Conservation (phyloP, 331 rosid genomes). For the Ulmus americana region DNA sequence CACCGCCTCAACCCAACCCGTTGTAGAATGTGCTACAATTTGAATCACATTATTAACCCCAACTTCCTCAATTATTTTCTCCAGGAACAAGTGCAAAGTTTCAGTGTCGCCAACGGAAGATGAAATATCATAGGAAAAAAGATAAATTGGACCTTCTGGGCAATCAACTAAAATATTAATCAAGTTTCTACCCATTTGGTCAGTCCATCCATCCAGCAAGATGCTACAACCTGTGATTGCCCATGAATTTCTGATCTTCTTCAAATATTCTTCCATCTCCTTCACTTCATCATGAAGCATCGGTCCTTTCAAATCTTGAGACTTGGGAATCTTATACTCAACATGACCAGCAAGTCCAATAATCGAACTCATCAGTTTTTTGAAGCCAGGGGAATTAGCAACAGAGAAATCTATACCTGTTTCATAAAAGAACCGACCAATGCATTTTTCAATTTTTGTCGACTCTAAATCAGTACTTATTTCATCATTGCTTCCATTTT, state of each 20-base stretch:
- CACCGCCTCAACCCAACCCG: constrained; percentile 21
- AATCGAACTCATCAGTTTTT: constrained; percentile 8
- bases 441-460: constrained; percentile 1
- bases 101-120: constrained; percentile 2
- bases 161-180: constrained; percentile 25
- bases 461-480: background rate
- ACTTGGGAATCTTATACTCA: constrained; percentile 16
- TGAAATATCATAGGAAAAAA: constrained; percentile 19
- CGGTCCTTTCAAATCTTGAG: constrained; percentile 24
- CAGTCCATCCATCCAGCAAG: constrained; percentile 25
- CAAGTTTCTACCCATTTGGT: constrained; percentile 20
- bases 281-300: constrained; percentile 23
- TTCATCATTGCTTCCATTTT: constrained; percentile 7
- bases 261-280: constrained; percentile 22
- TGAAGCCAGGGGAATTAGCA: constrained; percentile 13
- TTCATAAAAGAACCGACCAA: constrained; percentile 31
- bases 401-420: constrained; percentile 20
- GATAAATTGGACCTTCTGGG: constrained; percentile 25
- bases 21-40: constrained; percentile 17
- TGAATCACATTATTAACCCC: constrained; percentile 21
- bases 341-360: constrained; percentile 8
- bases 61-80: constrained; percentile 14
- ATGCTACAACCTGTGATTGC: constrained; percentile 27
- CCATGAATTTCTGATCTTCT: constrained; percentile 22
- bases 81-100: constrained; percentile 8